Conservation (phyloP, 1,284 basidiomycete genomes). For the Papiliotrema flavescens region DNA sequence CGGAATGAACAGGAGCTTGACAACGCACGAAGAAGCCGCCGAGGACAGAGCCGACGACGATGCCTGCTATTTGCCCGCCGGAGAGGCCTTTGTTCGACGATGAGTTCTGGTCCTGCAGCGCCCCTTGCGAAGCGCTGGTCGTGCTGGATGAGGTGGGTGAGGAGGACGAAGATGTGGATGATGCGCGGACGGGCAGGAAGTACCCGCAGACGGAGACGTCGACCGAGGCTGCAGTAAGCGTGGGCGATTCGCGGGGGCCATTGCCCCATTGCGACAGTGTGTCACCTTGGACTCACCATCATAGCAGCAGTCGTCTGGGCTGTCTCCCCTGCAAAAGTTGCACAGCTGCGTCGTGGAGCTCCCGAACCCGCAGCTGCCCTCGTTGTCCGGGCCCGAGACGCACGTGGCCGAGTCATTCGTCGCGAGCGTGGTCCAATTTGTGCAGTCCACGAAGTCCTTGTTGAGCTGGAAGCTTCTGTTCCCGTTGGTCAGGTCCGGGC, state of each 20-base stretch:
- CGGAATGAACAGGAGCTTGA: neutral
- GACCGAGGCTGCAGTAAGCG: conserved; percentile 21
- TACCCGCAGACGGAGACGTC: conserved; percentile 36
- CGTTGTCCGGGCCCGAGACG: conserved; percentile 45
- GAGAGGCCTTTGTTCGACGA: conserved; percentile 15
- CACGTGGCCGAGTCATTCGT: conserved; percentile 47
- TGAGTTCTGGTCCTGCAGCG: conserved; percentile 5
- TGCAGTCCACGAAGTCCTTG: conserved; percentile 47
- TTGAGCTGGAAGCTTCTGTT: conserved; percentile 35
- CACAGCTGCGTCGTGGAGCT: conserved; percentile 46
- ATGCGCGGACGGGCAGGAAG: conserved; percentile 17
- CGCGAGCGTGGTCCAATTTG: conserved; percentile 46
- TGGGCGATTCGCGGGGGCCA: no score
- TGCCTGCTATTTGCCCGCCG: conserved; percentile 41
- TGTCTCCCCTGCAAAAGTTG: conserved; percentile 36
- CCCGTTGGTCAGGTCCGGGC: conserved; percentile 29
- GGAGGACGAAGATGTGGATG: conserved; percentile 11
- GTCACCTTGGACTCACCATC: conserved; percentile 24
- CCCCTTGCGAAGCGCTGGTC: conserved; percentile 1
- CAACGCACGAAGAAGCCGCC: conserved; percentile 36
- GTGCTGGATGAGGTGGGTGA: conserved; percentile 15
- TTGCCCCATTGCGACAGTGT: no score
- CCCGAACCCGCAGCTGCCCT: conserved; percentile 52
- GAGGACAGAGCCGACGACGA: conserved; percentile 40
- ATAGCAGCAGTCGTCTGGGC: conserved; percentile 41